These are phyloP conservation scores for Pyrenophora graminea DNA, from an alignment of 2,329 filamentous ascomycete genomes.

Conservation along the genomic window DNA sequence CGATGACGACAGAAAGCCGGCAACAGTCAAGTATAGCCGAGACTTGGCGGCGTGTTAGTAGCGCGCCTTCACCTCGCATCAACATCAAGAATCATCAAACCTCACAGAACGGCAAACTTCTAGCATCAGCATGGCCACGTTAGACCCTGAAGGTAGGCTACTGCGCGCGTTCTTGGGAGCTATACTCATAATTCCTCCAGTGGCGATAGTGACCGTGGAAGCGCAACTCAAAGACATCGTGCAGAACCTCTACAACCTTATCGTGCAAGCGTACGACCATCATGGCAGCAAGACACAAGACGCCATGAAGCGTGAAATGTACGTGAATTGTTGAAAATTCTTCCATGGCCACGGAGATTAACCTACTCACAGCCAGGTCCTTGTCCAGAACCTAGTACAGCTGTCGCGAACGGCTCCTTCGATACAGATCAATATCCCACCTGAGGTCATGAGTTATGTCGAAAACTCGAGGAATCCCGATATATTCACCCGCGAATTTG, in stretches of 20 bases:
- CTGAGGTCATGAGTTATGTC: conserved; percentile 66
- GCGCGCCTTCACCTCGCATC: conserved; percentile 3
- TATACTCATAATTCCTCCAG: conserved; percentile 10
- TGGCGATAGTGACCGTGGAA: conserved; percentile 39
- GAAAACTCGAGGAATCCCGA: conserved; percentile 67
- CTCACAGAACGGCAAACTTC: background rate
- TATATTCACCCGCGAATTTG: conserved; percentile 68
- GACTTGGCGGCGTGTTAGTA: conserved; percentile 18
- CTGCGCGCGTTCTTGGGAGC: background rate
- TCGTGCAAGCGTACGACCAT: conserved; percentile 64
- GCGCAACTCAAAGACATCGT: conserved; percentile 64
- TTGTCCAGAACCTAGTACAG: conserved; percentile 59
- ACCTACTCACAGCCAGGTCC: conserved; percentile 48
- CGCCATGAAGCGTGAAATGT: conserved; percentile 64
- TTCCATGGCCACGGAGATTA: background rate
- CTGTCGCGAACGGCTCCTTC: conserved; percentile 56
- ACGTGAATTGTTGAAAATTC: conserved; percentile 3
- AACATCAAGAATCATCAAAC: background rate
- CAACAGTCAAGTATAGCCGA: conserved; percentile 21
- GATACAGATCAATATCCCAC: conserved; percentile 59
- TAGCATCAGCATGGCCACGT: conserved; percentile 12
- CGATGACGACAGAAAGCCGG: conserved; percentile 23
- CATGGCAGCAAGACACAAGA: conserved; percentile 61
- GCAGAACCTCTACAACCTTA: conserved; percentile 63
- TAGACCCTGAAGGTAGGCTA: conserved; percentile 11